These are phyloP conservation scores for Excoecaria agallocha DNA, from an alignment of 345 rosid species.

Conservation along the genomic window DNA sequence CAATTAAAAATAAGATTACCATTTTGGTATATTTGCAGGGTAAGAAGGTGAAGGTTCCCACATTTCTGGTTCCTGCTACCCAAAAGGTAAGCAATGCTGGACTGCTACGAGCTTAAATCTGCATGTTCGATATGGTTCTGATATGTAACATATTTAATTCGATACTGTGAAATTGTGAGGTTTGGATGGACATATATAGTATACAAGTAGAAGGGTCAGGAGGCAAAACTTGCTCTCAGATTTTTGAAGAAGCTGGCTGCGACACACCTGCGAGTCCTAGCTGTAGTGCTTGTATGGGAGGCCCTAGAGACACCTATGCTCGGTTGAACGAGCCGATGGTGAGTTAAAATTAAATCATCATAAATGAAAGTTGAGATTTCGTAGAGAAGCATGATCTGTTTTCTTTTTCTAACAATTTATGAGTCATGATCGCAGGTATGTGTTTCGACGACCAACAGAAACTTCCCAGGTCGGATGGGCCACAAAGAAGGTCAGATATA, in stretches of 20 bases:
- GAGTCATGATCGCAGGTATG: conserved; percentile 44
- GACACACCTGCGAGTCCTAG: conserved; percentile 95
- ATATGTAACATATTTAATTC: no score
- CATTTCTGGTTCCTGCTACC: conserved; percentile 96
- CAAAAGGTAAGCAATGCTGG: conserved; percentile 55
- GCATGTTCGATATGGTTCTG: no score
- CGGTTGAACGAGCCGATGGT: conserved; percentile 85
- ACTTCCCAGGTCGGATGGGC: conserved; percentile 99
- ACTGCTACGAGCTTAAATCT: not conserved
- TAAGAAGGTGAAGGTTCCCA: conserved; percentile 85
- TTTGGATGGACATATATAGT: conserved; percentile 82
- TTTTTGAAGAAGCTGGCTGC: conserved; percentile 97
- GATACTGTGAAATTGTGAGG: conserved; percentile 38
- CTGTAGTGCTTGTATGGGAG: conserved; percentile 98
- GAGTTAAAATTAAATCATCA: conserved; percentile 20
- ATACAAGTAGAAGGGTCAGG: conserved; percentile 89
- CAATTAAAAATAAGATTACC: no score
- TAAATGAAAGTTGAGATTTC: no score
- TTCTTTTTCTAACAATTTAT: no score
- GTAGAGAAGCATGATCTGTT: no score
- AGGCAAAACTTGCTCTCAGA: conserved; percentile 93
- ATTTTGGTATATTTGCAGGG: conserved; percentile 46
- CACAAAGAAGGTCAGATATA: conserved; percentile 98
- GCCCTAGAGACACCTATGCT: conserved; percentile 91
- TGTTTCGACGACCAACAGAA: conserved; percentile 81